These are phyloP conservation scores for Bonia amplexicaulis DNA, from an alignment of 176 grass and related monocot genomes.

Conservation along the genomic window DNA sequence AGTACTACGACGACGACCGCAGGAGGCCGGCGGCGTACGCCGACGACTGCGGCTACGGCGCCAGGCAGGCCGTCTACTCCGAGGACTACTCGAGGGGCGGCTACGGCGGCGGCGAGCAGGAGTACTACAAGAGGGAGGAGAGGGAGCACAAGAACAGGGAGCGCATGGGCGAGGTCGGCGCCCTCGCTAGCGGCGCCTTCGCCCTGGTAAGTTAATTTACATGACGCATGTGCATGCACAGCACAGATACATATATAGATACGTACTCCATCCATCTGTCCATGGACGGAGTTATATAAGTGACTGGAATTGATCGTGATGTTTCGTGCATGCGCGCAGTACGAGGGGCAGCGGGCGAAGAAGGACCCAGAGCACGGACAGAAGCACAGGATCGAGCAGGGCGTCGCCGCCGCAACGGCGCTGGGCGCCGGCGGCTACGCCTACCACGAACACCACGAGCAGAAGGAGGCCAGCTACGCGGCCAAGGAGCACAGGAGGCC, in stretches of 20 bases:
- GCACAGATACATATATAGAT: too few relatives aligned
- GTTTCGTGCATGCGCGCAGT: conserved; percentile 2
- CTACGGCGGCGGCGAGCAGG: not conserved
- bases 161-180: conserved; percentile 59
- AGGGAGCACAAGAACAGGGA: conserved; percentile 67
- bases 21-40: not conserved
- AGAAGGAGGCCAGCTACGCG: conserved; percentile 51
- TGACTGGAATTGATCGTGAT: too few relatives aligned
- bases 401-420: conserved; percentile 39
- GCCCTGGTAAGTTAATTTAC: conserved; percentile 25
- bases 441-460: conserved; percentile 78
- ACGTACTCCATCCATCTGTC: too few relatives aligned
- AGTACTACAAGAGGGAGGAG: conserved; percentile 58
- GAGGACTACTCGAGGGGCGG: conserved; percentile 12
- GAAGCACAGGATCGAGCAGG: conserved; percentile 77
- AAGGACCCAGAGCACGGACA: conserved; percentile 68
- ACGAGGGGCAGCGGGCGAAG: conserved; percentile 62
- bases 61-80: conserved; percentile 5
- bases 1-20: not conserved
- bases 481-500: conserved; percentile 48
- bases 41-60: not conserved
- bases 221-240: too few relatives aligned
- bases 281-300: too few relatives aligned
- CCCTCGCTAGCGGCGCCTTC: conserved; percentile 48
- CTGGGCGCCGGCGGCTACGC: conserved; percentile 63